Conservation (phyloP, 1,284 basidiomycete species). For the Laetiporus sulphureus region DNA sequence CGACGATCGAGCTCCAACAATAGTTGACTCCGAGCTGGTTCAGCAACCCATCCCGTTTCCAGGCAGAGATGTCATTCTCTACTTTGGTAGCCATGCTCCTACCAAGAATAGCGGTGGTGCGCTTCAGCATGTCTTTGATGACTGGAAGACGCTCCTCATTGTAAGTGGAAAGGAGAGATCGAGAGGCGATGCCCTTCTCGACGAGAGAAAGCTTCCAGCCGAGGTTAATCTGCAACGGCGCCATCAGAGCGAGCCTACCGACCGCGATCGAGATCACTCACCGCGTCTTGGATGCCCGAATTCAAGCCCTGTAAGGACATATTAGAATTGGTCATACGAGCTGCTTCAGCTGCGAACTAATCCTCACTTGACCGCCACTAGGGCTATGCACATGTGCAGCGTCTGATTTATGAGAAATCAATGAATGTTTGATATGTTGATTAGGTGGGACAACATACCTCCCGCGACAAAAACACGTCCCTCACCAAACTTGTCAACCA, state of each 20-base stretch:
- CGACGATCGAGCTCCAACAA: slow-evolving; percentile 36
- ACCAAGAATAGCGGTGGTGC: slow-evolving; percentile 9
- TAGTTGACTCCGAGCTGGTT: slow-evolving; percentile 40
- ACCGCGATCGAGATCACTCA: neutral
- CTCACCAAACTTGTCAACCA: slow-evolving; percentile 28
- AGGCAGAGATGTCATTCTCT: neutral
- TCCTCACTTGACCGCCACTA: slow-evolving; percentile 23
- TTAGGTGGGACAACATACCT: no score
- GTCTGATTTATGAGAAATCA: slow-evolving; percentile 5
- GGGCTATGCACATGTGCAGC: slow-evolving; percentile 26
- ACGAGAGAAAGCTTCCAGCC: slow-evolving; percentile 28
- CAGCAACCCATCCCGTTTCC: slow-evolving; percentile 18
- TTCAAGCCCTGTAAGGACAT: slow-evolving; percentile 6
- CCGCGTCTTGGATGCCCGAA: slow-evolving; percentile 9
- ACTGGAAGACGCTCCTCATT: slow-evolving; percentile 23
- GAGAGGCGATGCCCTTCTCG: slow-evolving; percentile 19
- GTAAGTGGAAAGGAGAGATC: slow-evolving; percentile 21
- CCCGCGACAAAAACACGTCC: slow-evolving; percentile 31
- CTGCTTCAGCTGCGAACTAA: no score
- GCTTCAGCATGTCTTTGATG: slow-evolving; percentile 20
- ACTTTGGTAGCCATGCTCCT: neutral
- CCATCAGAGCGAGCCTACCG: neutral
- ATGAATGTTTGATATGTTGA: no score
- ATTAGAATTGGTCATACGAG: neutral
- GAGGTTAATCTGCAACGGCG: slow-evolving; percentile 21